phyloP scores from a whole-genome alignment of 805 yeast species.

The Saturnispora halmiae region DNA sequence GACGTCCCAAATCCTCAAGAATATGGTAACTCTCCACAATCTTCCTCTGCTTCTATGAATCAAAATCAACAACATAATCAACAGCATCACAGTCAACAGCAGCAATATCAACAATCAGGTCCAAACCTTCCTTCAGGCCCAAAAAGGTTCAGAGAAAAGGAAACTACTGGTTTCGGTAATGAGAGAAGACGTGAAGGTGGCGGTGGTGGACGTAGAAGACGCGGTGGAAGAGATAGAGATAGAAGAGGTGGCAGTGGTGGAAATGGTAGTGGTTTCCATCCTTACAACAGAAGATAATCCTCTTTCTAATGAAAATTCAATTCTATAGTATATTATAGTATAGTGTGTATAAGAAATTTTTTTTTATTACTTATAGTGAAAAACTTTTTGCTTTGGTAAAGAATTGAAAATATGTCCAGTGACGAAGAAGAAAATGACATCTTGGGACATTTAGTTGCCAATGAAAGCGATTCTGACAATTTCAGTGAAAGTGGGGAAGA shows the following conservation, averaged over 20 bases:
- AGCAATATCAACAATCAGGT: neutral
- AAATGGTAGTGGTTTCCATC: constrained; percentile 25
- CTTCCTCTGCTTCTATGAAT: too few relatives aligned
- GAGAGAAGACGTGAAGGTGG: constrained; percentile 12
- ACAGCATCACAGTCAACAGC: neutral
- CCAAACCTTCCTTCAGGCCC: constrained; percentile 27
- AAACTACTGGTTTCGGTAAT: constrained; percentile 8
- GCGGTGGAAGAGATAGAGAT: constrained; percentile 13
- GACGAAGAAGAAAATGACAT: constrained; percentile 44
- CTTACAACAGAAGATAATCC: constrained; percentile 19
- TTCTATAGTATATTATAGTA: too few relatives aligned
- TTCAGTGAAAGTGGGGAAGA: constrained; percentile 13
- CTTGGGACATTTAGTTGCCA: constrained; percentile 48
- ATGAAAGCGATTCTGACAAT: constrained; percentile 18
- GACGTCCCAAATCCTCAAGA: constrained; percentile 32
- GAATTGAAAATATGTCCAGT: constrained; percentile 9
- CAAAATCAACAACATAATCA: too few relatives aligned
- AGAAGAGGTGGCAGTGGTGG: constrained; percentile 21
- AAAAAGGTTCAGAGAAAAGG: constrained; percentile 21
- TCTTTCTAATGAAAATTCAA: constrained; percentile 1
- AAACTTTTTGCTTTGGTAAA: neutral
- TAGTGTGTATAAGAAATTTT: too few relatives aligned
- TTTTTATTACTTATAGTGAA: constrained; percentile 12
- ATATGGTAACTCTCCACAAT: constrained; percentile 14
- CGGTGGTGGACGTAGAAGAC: constrained; percentile 17